A percentile compares a stretch with the other conserved stretches of the same genome.
Conservation (phyloP, 2,329 filamentous ascomycete species). For the Pseudogymnoascus sp. region DNA sequence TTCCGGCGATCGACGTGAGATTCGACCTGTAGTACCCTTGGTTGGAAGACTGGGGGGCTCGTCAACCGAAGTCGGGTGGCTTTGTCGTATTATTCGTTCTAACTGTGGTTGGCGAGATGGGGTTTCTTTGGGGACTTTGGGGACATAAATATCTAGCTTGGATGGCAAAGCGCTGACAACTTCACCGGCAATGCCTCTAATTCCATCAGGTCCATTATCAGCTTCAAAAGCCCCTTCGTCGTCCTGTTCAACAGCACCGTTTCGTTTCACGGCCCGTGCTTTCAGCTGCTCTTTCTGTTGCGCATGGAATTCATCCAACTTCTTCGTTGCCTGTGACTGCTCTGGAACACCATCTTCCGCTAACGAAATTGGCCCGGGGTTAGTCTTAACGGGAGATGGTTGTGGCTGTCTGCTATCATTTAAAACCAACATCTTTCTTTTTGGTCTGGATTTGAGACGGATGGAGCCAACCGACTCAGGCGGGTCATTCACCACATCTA, state of each 20-base stretch:
- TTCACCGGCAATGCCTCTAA: not conserved
- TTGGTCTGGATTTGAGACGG: slow-evolving; percentile 10
- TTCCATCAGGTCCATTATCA: too few relatives aligned
- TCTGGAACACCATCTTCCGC: not conserved
- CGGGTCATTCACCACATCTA: not conserved
- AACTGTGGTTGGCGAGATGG: not conserved
- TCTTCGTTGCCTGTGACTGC: slow-evolving; percentile 8
- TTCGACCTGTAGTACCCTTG: not conserved
- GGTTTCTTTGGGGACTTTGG: not conserved
- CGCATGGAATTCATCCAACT: not conserved
- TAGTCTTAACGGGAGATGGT: not conserved
- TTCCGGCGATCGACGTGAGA: not conserved
- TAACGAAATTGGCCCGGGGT: not conserved
- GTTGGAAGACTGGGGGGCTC: not conserved
- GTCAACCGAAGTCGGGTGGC: not conserved
- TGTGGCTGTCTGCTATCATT: not conserved
- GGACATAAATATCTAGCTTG: not conserved
- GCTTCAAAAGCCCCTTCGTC: not conserved
- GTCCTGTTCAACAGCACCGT: not conserved
- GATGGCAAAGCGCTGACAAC: not conserved
- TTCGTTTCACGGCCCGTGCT: not conserved
- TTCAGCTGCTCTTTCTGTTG: not conserved
- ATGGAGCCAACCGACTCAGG: not conserved
- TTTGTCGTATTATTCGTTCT: not conserved
- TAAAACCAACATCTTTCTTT: slow-evolving; percentile 8